Conservation (phyloP, 1,284 basidiomycete species). For the Fomes fomentarius region DNA sequence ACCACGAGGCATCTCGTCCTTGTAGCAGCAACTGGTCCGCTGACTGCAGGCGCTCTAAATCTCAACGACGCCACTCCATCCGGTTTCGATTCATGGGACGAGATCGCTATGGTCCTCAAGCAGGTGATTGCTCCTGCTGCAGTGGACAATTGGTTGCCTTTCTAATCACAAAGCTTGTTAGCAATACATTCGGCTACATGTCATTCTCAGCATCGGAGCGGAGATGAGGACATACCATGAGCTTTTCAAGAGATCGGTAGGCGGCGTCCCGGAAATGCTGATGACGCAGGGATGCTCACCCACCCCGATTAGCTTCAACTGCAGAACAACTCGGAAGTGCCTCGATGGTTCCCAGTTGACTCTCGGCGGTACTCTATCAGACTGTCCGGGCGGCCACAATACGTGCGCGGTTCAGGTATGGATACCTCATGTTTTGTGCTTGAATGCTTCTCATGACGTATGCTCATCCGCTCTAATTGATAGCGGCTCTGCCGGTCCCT, state of each 20-base stretch:
- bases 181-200: slow-evolving; percentile 60
- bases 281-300: slow-evolving; percentile 12
- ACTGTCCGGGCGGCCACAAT: slow-evolving; percentile 35
- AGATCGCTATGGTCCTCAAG: slow-evolving; percentile 41
- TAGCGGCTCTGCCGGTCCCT: slow-evolving; percentile 18
- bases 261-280: slow-evolving; percentile 25
- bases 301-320: slow-evolving; percentile 27
- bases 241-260: slow-evolving; percentile 58
- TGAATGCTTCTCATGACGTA: slow-evolving; percentile 1
- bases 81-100: slow-evolving; percentile 28
- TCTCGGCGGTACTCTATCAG: slow-evolving; percentile 37
- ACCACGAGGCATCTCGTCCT: slow-evolving; percentile 57
- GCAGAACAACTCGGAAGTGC: slow-evolving; percentile 33
- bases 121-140: slow-evolving; percentile 40
- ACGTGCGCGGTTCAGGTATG: slow-evolving; percentile 23
- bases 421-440: neutral
- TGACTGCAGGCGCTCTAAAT: slow-evolving; percentile 11
- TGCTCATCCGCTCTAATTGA: slow-evolving; percentile 1
- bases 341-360: slow-evolving; percentile 43
- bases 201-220: slow-evolving; percentile 52
- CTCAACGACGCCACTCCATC: slow-evolving; percentile 20
- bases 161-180: slow-evolving; percentile 31
- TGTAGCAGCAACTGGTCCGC: slow-evolving; percentile 42
- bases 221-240: slow-evolving; percentile 47
- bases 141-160: neutral